Conservation (phyloP, 208 protist genomes). For the Lotmaria passim region DNA sequence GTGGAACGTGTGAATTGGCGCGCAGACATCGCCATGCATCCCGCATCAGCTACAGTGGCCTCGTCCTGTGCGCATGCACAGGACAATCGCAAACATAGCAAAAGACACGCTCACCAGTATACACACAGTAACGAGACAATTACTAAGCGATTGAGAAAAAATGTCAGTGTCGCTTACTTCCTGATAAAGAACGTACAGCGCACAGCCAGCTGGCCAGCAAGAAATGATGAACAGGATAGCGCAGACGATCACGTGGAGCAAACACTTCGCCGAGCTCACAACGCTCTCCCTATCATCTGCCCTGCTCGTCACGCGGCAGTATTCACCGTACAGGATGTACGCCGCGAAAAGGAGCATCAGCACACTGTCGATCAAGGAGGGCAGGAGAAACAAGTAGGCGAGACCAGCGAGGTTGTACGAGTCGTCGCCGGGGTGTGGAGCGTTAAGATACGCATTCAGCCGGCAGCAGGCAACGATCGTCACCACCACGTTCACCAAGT, state of each 20-base stretch:
- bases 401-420: not conserved
- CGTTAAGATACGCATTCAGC: not conserved
- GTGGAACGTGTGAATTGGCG: too few relatives aligned
- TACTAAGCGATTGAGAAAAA: not conserved
- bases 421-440: slow-evolving; percentile 8
- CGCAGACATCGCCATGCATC: not conserved
- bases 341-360: not conserved
- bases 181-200: too few relatives aligned
- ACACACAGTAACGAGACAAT: not conserved
- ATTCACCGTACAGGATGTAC: not conserved
- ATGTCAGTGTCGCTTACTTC: slow-evolving; percentile 13
- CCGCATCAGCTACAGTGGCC: not conserved
- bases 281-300: not conserved
- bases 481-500: not conserved
- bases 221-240: not conserved
- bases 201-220: not conserved
- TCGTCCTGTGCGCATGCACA: not conserved
- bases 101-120: not conserved
- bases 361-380: not conserved
- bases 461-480: not conserved
- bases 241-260: not conserved
- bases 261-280: not conserved
- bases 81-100: not conserved
- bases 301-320: too few relatives aligned
- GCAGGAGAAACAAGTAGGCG: not conserved